Evolutionary conservation across 2,329 filamentous ascomycete species (phyloP).

Genomic region (Fusarium globosum): DNA sequence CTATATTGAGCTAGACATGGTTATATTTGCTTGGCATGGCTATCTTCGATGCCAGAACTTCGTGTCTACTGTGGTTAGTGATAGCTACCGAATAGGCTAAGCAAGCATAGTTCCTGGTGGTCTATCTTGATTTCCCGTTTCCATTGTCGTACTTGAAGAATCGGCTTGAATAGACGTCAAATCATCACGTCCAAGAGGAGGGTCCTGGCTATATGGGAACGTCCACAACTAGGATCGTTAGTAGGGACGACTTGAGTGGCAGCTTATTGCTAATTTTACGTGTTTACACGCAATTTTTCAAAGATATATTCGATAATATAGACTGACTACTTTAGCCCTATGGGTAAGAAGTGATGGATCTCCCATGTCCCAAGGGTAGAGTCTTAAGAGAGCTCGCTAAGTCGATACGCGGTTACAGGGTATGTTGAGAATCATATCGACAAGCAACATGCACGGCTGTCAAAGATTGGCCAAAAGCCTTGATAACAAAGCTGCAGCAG

Average conservation of each 20-base stretch:
- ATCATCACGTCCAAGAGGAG: background rate
- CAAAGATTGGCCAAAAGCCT: background rate
- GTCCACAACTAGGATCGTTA: background rate
- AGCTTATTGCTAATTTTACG: background rate
- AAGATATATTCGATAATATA: background rate
- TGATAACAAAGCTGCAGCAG: background rate
- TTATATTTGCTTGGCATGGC: conserved; percentile 1
- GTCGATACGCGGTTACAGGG: background rate
- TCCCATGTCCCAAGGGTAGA: background rate
- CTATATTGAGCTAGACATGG: conserved; percentile 4
- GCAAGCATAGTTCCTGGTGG: background rate
- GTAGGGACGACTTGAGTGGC: background rate
- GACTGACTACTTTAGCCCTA: background rate
- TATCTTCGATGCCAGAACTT: background rate
- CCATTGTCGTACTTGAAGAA: background rate
- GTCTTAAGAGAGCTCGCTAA: background rate
- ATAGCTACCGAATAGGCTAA: background rate
- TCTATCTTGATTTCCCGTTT: background rate
- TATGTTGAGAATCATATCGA: background rate
- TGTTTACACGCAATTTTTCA: too few species aligned
- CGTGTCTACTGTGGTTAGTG: background rate
- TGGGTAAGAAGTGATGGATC: background rate
- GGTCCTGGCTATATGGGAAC: too few species aligned
- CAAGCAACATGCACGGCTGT: background rate
- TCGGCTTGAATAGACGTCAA: background rate